These are phyloP conservation scores for Zygoascus biomembranicola DNA, from an alignment of 805 yeast species.

Conservation along the genomic window DNA sequence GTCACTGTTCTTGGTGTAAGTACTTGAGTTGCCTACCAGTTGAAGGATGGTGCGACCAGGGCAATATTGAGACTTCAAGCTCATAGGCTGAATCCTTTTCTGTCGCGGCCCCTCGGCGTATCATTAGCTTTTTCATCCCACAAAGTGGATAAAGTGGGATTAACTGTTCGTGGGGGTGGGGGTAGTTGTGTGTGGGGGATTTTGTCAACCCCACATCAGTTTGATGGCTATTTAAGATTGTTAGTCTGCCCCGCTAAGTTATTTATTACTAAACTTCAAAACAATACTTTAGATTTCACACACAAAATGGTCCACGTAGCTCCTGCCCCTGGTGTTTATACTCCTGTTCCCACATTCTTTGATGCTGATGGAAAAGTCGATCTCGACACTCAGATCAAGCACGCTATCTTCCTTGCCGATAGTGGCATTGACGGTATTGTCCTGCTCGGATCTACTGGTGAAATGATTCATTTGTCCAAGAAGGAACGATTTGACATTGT, in stretches of 20 bases:
- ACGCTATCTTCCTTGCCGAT: slow-evolving; percentile 35
- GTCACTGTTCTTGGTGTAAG: slow-evolving; percentile 62
- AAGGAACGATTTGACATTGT: slow-evolving; percentile 32
- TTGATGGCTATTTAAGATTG: background rate
- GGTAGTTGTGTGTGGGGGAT: background rate
- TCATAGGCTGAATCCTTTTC: background rate
- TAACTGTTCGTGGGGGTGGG: background rate
- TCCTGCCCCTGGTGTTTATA: slow-evolving; percentile 34
- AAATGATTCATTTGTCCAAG: slow-evolving; percentile 42
- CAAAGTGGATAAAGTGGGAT: background rate
- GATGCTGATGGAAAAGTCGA: slow-evolving; percentile 38
- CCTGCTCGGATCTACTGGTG: slow-evolving; percentile 49
- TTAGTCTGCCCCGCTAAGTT: background rate
- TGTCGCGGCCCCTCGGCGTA: background rate
- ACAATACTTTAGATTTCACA: too few relatives aligned
- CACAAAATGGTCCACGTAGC: slow-evolving; percentile 11
- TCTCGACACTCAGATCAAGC: slow-evolving; percentile 37
- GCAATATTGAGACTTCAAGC: slow-evolving; percentile 21
- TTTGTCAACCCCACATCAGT: background rate
- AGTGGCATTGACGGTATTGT: slow-evolving; percentile 43
- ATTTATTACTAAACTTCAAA: background rate
- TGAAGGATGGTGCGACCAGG: slow-evolving; percentile 58
- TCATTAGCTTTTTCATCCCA: background rate
- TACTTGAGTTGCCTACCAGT: slow-evolving; percentile 65
- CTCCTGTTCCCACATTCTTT: slow-evolving; percentile 50